Evolutionary conservation across 805 yeast genomes (phyloP).

Genomic region (Ogataea haglerorum): DNA sequence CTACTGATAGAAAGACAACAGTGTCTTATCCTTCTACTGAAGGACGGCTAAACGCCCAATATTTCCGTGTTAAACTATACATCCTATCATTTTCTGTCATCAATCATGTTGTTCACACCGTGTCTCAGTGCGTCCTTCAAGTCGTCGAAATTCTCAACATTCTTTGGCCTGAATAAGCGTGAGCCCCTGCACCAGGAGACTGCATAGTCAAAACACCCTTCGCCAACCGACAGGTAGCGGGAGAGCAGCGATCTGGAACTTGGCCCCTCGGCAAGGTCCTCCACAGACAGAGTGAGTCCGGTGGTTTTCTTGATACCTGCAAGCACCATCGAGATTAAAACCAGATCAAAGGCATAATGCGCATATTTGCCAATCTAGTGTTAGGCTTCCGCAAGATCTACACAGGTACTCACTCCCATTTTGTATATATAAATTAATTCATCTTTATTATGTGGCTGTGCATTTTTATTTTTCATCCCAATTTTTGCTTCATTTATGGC

Average conservation of each 20-base stretch:
- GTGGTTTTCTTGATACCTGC: slow-evolving; percentile 86
- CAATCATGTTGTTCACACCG: slow-evolving; percentile 30
- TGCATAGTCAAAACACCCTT: slow-evolving; percentile 48
- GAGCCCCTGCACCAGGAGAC: slow-evolving; percentile 45
- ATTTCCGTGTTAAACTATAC: neutral
- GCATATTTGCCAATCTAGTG: slow-evolving; percentile 55
- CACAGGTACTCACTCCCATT: slow-evolving; percentile 9
- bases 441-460: neutral
- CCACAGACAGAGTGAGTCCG: slow-evolving; percentile 47
- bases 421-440: too few relatives aligned
- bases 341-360: slow-evolving; percentile 74
- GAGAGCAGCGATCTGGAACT: slow-evolving; percentile 42
- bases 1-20: slow-evolving; percentile 12
- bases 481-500: slow-evolving; percentile 4
- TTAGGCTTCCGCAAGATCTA: neutral
- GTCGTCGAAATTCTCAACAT: slow-evolving; percentile 29
- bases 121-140: slow-evolving; percentile 28
- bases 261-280: slow-evolving; percentile 40
- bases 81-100: slow-evolving; percentile 9
- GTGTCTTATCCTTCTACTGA: slow-evolving; percentile 6
- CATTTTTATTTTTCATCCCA: neutral
- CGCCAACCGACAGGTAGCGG: slow-evolving; percentile 59
- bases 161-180: slow-evolving; percentile 45
- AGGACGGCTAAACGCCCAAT: slow-evolving; percentile 7
- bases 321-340: slow-evolving; percentile 72